Conservation (phyloP, 106 monocot genomes). For the Alisma plantagoaquatica region DNA sequence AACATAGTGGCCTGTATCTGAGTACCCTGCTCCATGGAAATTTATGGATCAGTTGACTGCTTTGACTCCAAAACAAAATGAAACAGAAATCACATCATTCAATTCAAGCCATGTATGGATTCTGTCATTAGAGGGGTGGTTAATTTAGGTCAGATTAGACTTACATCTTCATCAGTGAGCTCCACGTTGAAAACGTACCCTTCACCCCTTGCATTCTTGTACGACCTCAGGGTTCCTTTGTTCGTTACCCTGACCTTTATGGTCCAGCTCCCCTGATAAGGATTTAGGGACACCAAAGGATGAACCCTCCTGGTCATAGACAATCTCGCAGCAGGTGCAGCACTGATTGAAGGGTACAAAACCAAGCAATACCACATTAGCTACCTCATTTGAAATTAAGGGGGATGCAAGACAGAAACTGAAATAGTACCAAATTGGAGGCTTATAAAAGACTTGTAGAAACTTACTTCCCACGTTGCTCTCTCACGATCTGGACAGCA, state of each 20-base stretch:
- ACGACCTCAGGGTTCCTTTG: slow-evolving; percentile 75
- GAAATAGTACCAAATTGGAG: background rate
- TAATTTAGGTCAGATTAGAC: slow-evolving; percentile 5
- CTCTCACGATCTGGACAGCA: slow-evolving; percentile 78
- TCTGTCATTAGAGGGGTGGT: too few relatives aligned
- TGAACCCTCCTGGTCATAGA: slow-evolving; percentile 87
- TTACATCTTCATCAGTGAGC: slow-evolving; percentile 91
- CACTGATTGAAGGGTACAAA: slow-evolving; percentile 19
- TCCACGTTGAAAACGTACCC: slow-evolving; percentile 90
- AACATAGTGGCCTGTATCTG: slow-evolving; percentile 97
- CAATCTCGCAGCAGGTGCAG: slow-evolving; percentile 76
- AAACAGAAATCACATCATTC: background rate
- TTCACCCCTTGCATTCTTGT: slow-evolving; percentile 82
- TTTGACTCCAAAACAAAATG: background rate
- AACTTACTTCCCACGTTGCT: slow-evolving; percentile 75
- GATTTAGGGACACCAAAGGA: slow-evolving; percentile 90
- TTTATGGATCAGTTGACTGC: background rate
- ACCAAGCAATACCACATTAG: background rate
- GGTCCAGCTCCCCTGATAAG: slow-evolving; percentile 95
- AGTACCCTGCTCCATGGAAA: slow-evolving; percentile 43
- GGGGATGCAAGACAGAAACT: background rate
- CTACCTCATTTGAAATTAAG: background rate
- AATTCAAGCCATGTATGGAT: too few relatives aligned
- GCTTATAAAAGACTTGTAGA: background rate
- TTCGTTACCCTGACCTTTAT: slow-evolving; percentile 89